Evolutionary conservation across 1,139 yeast species (phyloP), one percentile per base, ranked within the genome.

Genomic region (Blastobotrys apis): DNA sequence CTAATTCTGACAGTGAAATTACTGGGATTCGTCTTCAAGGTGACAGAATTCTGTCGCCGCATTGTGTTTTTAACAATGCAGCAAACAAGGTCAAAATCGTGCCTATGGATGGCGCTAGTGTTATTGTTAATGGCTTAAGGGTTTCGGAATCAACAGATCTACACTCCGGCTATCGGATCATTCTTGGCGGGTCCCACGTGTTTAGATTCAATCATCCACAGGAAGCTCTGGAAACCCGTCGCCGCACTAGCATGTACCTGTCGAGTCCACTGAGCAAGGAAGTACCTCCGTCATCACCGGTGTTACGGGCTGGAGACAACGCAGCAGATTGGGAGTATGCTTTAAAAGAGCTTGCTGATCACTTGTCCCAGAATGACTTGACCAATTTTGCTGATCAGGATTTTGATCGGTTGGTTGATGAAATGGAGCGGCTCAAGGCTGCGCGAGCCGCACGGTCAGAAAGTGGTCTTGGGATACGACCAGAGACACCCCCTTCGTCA

Each of bases 171-270:
- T 53, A 49, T 32, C 48, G 55, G 4, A 42, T 61, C 5, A 49
- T 52, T 9, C 39, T 61, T 8, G 64, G 63, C 5, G 54, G 53
- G 10, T 41, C 48, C 6, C 59, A 58, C 27, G 44, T 58, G 1
- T 61, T 61, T 34, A 43, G 65, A 15, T 61, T 57, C 42, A 56
- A 50, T 31, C 50, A 60, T 34, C 63, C 64, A 1, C 52, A 49
- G 21, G 60, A 59, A 23, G 47, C 43, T 13, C 17, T 38, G 23
- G 41, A 44, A 15, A 41, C 36, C n/a, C 44, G 38, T 9, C 32
- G 43, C 13, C 32, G 34, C 25, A 12, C 30, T 15, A 39, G 44
- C 33, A 20, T 15, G 33, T 12, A 8, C n/a, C 26, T 23, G 6
- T n/a, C 25, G 5, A 22, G 37, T 17, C 43, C 36, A 6, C 6